Evolutionary conservation across 1,139 yeast species (phyloP).

Genomic region (Diutina pseudorugosa): DNA sequence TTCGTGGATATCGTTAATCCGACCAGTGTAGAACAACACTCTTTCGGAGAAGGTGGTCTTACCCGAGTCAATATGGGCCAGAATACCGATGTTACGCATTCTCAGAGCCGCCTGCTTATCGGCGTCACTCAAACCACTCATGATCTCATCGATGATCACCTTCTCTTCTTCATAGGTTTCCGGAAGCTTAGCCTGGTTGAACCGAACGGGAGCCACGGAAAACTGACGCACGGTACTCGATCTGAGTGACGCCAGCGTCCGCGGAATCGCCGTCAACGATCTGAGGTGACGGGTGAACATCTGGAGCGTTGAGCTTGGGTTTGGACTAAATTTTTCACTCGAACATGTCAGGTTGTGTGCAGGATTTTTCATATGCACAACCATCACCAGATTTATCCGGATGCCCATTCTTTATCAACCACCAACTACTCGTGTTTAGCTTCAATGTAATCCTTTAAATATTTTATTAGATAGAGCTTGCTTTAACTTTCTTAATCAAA

Average conservation of each 20-base stretch:
- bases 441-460: too few species aligned
- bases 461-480: too few species aligned
- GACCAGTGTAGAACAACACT: constrained; percentile 89
- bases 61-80: constrained; percentile 51
- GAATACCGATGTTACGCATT: constrained; percentile 90
- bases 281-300: background rate
- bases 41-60: constrained; percentile 55
- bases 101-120: constrained; percentile 44
- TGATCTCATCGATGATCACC: constrained; percentile 50
- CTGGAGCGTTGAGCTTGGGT: background rate
- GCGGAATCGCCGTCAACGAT: background rate
- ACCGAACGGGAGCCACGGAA: background rate
- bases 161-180: constrained; percentile 60
- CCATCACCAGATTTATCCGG: background rate
- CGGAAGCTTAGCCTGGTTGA: background rate
- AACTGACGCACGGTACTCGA: background rate
- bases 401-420: too few species aligned
- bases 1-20: constrained; percentile 96
- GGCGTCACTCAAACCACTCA: constrained; percentile 34
- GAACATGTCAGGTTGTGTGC: background rate
- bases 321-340: background rate
- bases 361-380: background rate
- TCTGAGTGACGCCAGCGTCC: background rate
- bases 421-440: too few species aligned
- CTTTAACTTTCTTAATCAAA: too few species aligned